Base-by-base conservation (phyloP, 768 basidiomycete genomes). In the Leccinellum rugosiceps region DNA sequence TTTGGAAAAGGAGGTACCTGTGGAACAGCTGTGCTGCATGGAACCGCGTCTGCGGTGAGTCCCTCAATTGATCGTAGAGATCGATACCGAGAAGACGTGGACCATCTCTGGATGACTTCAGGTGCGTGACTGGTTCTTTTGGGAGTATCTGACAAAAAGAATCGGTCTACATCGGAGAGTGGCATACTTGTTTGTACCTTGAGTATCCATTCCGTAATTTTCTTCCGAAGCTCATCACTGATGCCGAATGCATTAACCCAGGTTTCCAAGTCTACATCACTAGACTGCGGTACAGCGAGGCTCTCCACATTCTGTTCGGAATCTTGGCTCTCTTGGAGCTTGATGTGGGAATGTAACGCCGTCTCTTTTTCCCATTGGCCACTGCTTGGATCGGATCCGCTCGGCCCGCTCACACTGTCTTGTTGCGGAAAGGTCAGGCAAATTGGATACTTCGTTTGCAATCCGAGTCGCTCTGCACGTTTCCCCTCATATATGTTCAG, bases 11-110 rank as follows among this genome's bases (percentile, higher is more conserved):
- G 61, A 84, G 81, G 58, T 83, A 87, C 19, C 84, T 77, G 19
- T 78, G 69, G 60, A 88, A 85, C 59, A 87, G 68, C 65, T 83
- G 80, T 0, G 75, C 81, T 0, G 86, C 86, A 55, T 87, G 86
- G 61, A 87, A 88, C 4, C 84, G 78, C 15, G 86, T 87, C 58
- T 86, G 79, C 0, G 76, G 77, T 0, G 80, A 84, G 3, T 72
- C 76, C 9, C 67, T 67, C 25, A 88, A 75, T 54, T 88, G 83
- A 50, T 86, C 82, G 34, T 73, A 67, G 25, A 88, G 65, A 26
- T 67, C 56, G 14, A 62, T 59, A 4, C n/a, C 19, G 1, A 7
- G 52, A 26, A 45, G 50, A n/a, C 13, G 15, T 13, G 23, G 1
- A 1, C 32, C 6, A 7, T 53, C 25, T 28, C 28, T 28, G 7